Conservation (phyloP, 495 filamentous ascomycete species). For the Trichocladium antarcticum region DNA sequence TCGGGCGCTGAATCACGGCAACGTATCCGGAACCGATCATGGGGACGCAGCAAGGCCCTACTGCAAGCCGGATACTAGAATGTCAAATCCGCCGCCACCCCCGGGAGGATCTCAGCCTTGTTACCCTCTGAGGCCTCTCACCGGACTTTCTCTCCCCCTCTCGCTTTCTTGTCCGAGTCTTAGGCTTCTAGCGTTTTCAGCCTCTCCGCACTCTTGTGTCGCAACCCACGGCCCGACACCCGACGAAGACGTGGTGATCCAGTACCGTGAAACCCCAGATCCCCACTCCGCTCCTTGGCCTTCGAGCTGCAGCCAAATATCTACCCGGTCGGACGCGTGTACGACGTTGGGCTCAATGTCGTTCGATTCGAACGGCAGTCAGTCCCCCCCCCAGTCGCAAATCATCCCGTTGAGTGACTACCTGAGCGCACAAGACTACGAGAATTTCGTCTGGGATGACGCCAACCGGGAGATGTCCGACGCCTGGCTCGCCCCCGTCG, state of each 20-base stretch:
- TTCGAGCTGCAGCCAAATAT: no score
- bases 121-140: no score
- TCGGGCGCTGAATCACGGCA: not conserved
- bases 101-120: no score
- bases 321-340: not conserved
- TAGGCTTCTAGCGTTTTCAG: no score
- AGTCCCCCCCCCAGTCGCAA: slow-evolving; percentile 14
- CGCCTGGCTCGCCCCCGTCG: slow-evolving; percentile 20
- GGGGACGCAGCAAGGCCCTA: not conserved
- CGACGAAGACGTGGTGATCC: no score
- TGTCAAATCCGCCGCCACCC: not conserved
- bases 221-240: no score
- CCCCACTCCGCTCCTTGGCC: no score
- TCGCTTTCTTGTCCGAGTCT: no score
- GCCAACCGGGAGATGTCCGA: slow-evolving; percentile 11
- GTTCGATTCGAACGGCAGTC: slow-evolving; percentile 15
- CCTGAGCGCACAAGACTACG: slow-evolving; percentile 13
- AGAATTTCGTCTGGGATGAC: slow-evolving; percentile 23
- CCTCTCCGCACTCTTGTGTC: no score
- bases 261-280: no score
- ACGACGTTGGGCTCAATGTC: slow-evolving; percentile 4
- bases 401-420: slow-evolving; percentile 18
- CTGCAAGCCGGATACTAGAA: not conserved
- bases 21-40: not conserved
- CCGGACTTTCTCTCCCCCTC: no score